These are phyloP conservation scores for Stentor roeselii DNA, from an alignment of 73 alveolate genomes.

Conservation along the genomic window DNA sequence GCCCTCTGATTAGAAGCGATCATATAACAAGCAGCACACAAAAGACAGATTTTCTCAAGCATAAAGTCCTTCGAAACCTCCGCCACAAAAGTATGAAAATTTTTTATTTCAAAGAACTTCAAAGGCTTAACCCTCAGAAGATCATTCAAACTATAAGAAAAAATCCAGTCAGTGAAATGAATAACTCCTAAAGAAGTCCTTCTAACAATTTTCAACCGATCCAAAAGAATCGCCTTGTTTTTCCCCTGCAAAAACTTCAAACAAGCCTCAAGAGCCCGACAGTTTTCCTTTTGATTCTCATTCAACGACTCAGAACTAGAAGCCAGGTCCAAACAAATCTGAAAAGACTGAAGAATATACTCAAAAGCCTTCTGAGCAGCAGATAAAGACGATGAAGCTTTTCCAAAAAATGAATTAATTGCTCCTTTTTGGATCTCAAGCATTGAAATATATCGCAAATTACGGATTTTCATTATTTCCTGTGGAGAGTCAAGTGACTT, in stretches of 20 bases:
- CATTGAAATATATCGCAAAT: slow-evolving; percentile 74
- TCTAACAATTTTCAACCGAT: not conserved
- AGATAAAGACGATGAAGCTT: slow-evolving; percentile 71
- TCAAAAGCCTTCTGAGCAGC: slow-evolving; percentile 79
- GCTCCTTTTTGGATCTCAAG: slow-evolving; percentile 89
- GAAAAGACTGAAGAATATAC: slow-evolving; percentile 65
- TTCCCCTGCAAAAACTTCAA: not conserved
- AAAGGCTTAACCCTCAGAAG: slow-evolving; percentile 57
- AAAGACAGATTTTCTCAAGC: slow-evolving; percentile 43
- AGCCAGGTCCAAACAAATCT: slow-evolving; percentile 54
- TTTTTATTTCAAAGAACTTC: slow-evolving; percentile 46
- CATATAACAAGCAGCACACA: slow-evolving; percentile 77
- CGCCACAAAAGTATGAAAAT: slow-evolving; percentile 24
- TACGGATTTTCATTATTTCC: slow-evolving; percentile 48
- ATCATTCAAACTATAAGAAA: slow-evolving; percentile 41
- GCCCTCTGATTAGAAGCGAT: slow-evolving; percentile 86
- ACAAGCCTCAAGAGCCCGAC: not conserved
- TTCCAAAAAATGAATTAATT: slow-evolving; percentile 64
- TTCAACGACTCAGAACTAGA: slow-evolving; percentile 37
- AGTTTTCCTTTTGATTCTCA: slow-evolving; percentile 26
- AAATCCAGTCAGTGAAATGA: slow-evolving; percentile 62
- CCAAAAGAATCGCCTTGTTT: not conserved
- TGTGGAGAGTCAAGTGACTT: not conserved
- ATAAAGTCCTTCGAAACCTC: slow-evolving; percentile 57
- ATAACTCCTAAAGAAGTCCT: slow-evolving; percentile 24